These are phyloP conservation scores for Avena insularis DNA, from an alignment of 176 grass and related monocot genomes.

Conservation along the genomic window DNA sequence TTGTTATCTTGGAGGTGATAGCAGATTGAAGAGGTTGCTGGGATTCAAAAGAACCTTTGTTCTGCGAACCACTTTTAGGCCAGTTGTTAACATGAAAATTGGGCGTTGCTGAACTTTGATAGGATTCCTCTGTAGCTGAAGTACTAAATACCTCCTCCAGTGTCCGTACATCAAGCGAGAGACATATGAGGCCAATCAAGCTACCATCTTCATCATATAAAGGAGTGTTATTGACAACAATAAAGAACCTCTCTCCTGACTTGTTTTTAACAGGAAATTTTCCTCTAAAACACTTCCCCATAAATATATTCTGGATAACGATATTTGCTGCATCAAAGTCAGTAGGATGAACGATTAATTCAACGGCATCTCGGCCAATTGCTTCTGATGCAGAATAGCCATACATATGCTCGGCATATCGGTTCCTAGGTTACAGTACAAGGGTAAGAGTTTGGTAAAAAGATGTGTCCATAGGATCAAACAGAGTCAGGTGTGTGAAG, in stretches of 20 bases:
- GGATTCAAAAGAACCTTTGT: conserved; percentile 39
- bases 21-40: conserved; percentile 60
- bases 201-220: conserved; percentile 88
- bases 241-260: conserved; percentile 67
- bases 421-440: conserved; percentile 63
- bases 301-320: conserved; percentile 68
- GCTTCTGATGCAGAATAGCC: conserved; percentile 87
- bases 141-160: conserved; percentile 52
- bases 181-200: conserved; percentile 82
- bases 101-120: conserved; percentile 35
- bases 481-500: not conserved
- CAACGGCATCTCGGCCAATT: conserved; percentile 66
- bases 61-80: conserved; percentile 33
- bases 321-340: conserved; percentile 56
- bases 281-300: conserved; percentile 86
- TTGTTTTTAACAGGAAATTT: conserved; percentile 86
- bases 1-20: conserved; percentile 75
- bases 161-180: conserved; percentile 65
- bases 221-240: conserved; percentile 73
- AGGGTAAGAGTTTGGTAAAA: conserved; percentile 27
- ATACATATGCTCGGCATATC: conserved; percentile 74
- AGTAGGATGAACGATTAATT: conserved; percentile 66
- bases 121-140: conserved; percentile 33
- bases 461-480: conserved; percentile 14
- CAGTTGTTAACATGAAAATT: conserved; percentile 30